Evolutionary conservation across 257 asterid genomes (phyloP), one percentile per base, ranked within the genome.

Genomic region (Haberlea rhodopensis): DNA sequence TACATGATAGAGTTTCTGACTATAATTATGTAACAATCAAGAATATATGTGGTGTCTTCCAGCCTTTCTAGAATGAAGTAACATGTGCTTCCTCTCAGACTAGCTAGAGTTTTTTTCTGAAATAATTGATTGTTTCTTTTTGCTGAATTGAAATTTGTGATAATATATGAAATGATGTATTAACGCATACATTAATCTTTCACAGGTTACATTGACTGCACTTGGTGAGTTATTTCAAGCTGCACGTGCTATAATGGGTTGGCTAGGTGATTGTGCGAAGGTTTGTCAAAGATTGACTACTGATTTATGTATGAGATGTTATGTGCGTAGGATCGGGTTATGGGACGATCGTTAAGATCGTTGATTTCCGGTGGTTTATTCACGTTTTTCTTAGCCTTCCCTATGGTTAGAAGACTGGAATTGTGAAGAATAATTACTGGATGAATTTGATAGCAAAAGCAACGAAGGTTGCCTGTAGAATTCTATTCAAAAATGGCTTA

Each of bases 241-340:
- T 56, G 98, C 98, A 69, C 95, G 98, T 37, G 84, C 81, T 60
- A 91, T 87, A 80, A 91, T 91, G 98, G 85, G 77, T 53, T 91
- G 98, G 98, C 98, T 91, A 63, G 90, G 95, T 66, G 95, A 91
- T 71, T 91, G 98, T 86, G 98, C 98, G 27, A 91, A 88, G 96
- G 98, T 91, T 58, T 69, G 76, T 75, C 32, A n/a, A 31, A 72
- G 28, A 63, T 37, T 67, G 62, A 20, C 21, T 9, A 57, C 10
- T 25, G 25, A 37, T 21, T 26, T 11, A 15, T n/a, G n/a, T n/a
- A n/a, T n/a, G n/a, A n/a, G n/a, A n/a, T n/a, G n/a, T n/a, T n/a
- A n/a, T n/a, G n/a, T n/a, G n/a, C n/a, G n/a, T n/a, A n/a, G n/a
- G n/a, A n/a, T n/a, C n/a, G n/a, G n/a, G n/a, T n/a, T n/a, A n/a